Evolutionary conservation across 176 grass and related monocot genomes (phyloP).

Genomic region (Oryza glumipatula): DNA sequence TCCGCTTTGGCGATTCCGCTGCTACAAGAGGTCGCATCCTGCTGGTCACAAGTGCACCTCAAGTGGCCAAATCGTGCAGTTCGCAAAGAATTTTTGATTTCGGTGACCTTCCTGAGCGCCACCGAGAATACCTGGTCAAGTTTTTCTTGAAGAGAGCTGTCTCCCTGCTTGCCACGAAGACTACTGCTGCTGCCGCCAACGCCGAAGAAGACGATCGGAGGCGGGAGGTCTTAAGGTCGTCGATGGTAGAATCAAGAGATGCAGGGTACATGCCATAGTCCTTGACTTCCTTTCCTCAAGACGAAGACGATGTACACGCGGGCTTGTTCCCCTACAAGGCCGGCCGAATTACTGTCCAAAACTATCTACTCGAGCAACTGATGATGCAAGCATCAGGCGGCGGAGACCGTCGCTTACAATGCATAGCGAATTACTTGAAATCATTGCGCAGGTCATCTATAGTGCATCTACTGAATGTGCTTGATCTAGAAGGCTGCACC

Average conservation of each 20-base stretch:
- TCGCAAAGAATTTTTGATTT: no score
- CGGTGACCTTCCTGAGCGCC: no score
- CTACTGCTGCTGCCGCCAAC: no score
- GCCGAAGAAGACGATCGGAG: no score
- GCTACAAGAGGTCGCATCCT: no score
- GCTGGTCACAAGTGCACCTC: no score
- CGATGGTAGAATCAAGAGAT: background rate
- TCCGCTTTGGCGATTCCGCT: no score
- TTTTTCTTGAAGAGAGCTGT: background rate
- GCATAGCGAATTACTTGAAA: no score
- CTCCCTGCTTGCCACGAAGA: no score
- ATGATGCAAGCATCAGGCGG: background rate
- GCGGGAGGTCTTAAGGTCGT: no score
- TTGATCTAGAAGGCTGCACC: conserved; percentile 32
- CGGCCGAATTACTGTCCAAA: background rate
- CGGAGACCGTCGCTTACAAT: background rate
- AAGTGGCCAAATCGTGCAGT: no score
- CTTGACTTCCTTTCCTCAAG: background rate
- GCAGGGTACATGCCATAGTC: background rate
- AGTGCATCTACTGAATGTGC: background rate
- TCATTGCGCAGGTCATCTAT: background rate
- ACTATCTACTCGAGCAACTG: background rate
- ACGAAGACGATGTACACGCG: background rate
- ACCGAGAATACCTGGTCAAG: background rate
- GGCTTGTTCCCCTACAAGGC: background rate